Evolutionary conservation across 768 basidiomycete species (phyloP).

Genomic region (Amanita pseudoporphyria): DNA sequence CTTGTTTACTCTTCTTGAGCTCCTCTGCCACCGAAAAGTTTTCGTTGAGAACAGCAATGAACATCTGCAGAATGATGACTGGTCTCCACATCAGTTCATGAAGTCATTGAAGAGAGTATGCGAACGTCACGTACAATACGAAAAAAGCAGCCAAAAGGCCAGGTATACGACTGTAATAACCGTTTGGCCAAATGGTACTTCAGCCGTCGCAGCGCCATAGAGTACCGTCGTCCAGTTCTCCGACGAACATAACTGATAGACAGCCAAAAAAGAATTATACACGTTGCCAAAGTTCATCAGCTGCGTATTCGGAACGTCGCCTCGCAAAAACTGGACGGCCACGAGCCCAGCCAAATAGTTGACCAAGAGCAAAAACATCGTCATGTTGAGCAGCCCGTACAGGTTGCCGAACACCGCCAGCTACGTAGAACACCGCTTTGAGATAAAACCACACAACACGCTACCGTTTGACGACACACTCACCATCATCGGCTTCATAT

Average conservation of each 20-base stretch:
- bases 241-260: constrained; percentile 86
- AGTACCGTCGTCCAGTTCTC: constrained; percentile 89
- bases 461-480: constrained; percentile 15
- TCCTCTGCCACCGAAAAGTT: constrained; percentile 93
- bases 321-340: constrained; percentile 76
- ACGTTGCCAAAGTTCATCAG: constrained; percentile 73
- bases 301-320: constrained; percentile 49
- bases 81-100: constrained; percentile 2
- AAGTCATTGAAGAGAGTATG: constrained; percentile 1
- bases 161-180: constrained; percentile 66
- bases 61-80: constrained; percentile 94
- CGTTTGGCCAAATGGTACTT: constrained; percentile 57
- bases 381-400: constrained; percentile 87
- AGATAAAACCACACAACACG: neutral
- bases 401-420: constrained; percentile 87
- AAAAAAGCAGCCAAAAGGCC: constrained; percentile 79
- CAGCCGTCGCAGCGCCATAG: constrained; percentile 52
- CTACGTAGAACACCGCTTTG: constrained; percentile 28
- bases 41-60: constrained; percentile 96
- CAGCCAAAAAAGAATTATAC: constrained; percentile 76
- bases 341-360: constrained; percentile 82
- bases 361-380: constrained; percentile 79
- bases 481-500: constrained; percentile 85
- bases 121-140: constrained; percentile 59
- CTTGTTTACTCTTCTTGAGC: constrained; percentile 75